A percentile compares a stretch with the other conserved stretches of the same genome.
phyloP scores from a whole-genome alignment of 495 filamentous ascomycete species.

The Friedmanniomyces simplex region DNA sequence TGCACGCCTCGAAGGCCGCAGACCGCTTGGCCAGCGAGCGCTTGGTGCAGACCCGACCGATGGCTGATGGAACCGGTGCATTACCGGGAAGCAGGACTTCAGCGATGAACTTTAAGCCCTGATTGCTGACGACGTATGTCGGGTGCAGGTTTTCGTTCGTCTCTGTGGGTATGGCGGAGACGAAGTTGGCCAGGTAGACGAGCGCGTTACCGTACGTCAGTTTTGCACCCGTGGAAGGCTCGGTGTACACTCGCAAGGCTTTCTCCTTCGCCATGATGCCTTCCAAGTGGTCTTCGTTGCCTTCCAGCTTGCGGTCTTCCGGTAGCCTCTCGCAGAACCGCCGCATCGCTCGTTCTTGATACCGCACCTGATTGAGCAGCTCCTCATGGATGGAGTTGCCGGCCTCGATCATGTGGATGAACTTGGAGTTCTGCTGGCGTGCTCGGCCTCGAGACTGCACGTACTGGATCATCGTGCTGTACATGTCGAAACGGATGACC shows the following conservation, averaged over 20 bases:
- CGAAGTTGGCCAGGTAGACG: constrained; percentile 53
- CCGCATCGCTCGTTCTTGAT: constrained; percentile 49
- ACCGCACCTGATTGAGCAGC: constrained; percentile 46
- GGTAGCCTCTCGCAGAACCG: constrained; percentile 67
- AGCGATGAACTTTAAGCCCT: constrained; percentile 57
- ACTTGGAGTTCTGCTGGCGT: constrained; percentile 61
- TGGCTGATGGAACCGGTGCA: constrained; percentile 58
- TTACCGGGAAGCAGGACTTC: constrained; percentile 72
- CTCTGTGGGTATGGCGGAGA: constrained; percentile 42
- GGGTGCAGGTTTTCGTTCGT: constrained; percentile 44
- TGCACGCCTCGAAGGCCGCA: constrained; percentile 78
- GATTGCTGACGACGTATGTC: constrained; percentile 50
- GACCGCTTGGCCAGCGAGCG: constrained; percentile 80
- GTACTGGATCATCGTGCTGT: constrained; percentile 84
- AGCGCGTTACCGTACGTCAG: constrained; percentile 56
- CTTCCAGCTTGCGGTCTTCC: constrained; percentile 59
- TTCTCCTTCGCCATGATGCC: constrained; percentile 45
- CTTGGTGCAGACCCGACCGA: constrained; percentile 48
- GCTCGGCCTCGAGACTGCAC: constrained; percentile 92
- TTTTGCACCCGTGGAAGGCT: constrained; percentile 62
- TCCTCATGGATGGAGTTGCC: constrained; percentile 50
- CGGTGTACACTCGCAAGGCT: constrained; percentile 46
- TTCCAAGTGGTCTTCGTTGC: constrained; percentile 45
- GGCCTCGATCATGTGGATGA: constrained; percentile 71
- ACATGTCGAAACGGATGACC: constrained; percentile 84